Base-by-base conservation (phyloP, 306 rosid species). In the Cucurbita maxima region DNA sequence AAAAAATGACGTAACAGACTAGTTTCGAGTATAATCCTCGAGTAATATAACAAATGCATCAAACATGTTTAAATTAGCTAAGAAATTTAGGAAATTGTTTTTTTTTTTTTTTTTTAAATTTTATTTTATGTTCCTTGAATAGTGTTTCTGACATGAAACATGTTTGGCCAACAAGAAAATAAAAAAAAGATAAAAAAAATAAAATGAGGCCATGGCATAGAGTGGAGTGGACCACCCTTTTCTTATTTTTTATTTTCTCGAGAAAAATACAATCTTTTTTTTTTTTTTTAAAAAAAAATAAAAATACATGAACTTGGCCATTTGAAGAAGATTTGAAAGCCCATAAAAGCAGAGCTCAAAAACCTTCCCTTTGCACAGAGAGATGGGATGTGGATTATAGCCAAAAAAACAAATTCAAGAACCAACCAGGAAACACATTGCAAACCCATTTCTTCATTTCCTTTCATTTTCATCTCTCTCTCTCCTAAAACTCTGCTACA, bases 141-240 rank as follows among this genome's bases (percentile, higher is more conserved):
- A 68, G 20, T 68, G 73, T 68, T 48, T 68, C 73, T 68, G 73
- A 68, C 73, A 68, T 12, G 30, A 68, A 68, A 68, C 73, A 68
- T 68, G 55, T 68, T 68, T 68, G 73, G 57, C 52, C 73, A 68
- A 11, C 40, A 30, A 68, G 56, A 68, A 45, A 45, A 67, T 44
- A 45, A 67, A 67, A 67, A 19, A 67, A 25, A 25, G 1, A 1
- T 25, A 25, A 25, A 25, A 25, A 22, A 68, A 19, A 68, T 20
- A 47, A 68, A 68, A 68, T 44, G 56, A 30, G 52, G 56, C 40
- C 20, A 20, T 22, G 56, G 37, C 56, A 67, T 44, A 68, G 73
- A 45, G 56, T 40, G 71, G 44, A 40, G 51, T 45, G 73, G 73
- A 68, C 73, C 73, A 68, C 56, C 52, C 34, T 63, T 63, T 63